A percentile compares a stretch with the other conserved stretches of the same genome.
Conservation (phyloP, 2,329 filamentous ascomycete genomes). For the Fusarium brevicatenulatum region DNA sequence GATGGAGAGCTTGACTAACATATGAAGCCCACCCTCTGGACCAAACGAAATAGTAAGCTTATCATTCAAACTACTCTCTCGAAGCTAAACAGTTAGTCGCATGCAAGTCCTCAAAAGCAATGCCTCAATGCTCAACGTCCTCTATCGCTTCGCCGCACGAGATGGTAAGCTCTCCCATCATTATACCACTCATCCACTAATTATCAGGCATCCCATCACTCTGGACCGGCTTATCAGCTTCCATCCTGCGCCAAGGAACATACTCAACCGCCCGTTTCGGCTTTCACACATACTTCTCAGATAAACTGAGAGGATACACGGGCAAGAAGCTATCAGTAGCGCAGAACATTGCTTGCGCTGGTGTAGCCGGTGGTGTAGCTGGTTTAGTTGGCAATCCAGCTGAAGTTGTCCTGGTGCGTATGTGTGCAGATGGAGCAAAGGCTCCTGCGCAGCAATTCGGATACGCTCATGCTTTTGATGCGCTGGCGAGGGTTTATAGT, state of each 20-base stretch:
- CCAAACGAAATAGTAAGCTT: conserved; percentile 56
- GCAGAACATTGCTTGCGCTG: conserved; percentile 53
- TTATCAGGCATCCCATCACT: conserved; percentile 52
- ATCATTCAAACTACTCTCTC: too few species aligned
- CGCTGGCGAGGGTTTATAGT: conserved; percentile 36
- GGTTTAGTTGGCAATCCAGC: conserved; percentile 59
- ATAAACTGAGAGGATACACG: conserved; percentile 41
- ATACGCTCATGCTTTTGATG: conserved; percentile 53
- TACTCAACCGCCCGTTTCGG: conserved; percentile 59
- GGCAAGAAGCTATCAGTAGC: conserved; percentile 47
- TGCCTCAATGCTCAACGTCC: conserved; percentile 52
- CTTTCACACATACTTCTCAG: conserved; percentile 52
- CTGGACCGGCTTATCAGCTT: conserved; percentile 57
- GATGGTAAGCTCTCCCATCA: conserved; percentile 46
- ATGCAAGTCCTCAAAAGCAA: conserved; percentile 57
- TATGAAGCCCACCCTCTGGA: conserved; percentile 55
- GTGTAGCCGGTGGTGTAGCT: conserved; percentile 53
- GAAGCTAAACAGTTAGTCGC: conserved; percentile 43
- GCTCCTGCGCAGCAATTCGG: conserved; percentile 48
- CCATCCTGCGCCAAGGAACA: conserved; percentile 56
- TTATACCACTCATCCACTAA: background rate
- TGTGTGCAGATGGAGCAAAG: conserved; percentile 59
- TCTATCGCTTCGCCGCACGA: conserved; percentile 52
- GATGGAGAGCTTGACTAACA: background rate
- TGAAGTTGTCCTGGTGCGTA: conserved; percentile 56